These are phyloP conservation scores for Colletotrichum orbiculare DNA, from an alignment of 2,329 filamentous ascomycete species.

Conservation along the genomic window DNA sequence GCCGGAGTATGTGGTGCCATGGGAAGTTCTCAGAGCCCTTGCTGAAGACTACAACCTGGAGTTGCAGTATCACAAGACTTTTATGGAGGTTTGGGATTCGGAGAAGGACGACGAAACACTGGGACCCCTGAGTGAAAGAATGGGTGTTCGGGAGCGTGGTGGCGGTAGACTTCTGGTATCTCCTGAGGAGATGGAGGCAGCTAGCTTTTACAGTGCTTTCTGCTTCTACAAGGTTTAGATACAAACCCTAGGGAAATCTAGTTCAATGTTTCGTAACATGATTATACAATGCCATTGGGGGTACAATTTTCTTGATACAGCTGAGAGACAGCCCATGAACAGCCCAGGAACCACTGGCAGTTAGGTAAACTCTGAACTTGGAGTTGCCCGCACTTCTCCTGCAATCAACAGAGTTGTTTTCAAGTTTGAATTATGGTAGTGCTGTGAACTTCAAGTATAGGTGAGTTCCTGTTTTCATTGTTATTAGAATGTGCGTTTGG, in stretches of 20 bases:
- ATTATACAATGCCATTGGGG: too few species aligned
- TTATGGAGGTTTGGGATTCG: conserved; percentile 89
- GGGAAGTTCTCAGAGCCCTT: conserved; percentile 95
- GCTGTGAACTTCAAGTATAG: too few species aligned
- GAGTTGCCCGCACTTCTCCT: too few species aligned
- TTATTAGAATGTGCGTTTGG: too few species aligned
- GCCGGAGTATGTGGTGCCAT: conserved; percentile 97
- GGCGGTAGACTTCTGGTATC: conserved; percentile 76
- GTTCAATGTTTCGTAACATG: too few species aligned
- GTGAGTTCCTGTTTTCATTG: too few species aligned
- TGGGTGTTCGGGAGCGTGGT: conserved; percentile 85
- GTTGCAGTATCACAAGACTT: conserved; percentile 91
- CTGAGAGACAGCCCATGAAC: background rate
- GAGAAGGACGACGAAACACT: conserved; percentile 88
- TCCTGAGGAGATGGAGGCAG: conserved; percentile 91
- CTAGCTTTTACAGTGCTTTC: conserved; percentile 91
- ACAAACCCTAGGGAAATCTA: too few species aligned
- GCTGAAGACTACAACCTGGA: conserved; percentile 98
- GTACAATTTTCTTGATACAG: background rate
- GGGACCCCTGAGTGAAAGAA: conserved; percentile 90
- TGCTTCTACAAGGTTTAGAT: conserved; percentile 93
- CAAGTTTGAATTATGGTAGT: too few species aligned
- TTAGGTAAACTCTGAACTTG: too few species aligned
- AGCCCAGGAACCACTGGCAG: too few species aligned
- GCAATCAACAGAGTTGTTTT: too few species aligned